Conservation (phyloP, 2,329 filamentous ascomycete genomes). For the Colletotrichum lupini region DNA sequence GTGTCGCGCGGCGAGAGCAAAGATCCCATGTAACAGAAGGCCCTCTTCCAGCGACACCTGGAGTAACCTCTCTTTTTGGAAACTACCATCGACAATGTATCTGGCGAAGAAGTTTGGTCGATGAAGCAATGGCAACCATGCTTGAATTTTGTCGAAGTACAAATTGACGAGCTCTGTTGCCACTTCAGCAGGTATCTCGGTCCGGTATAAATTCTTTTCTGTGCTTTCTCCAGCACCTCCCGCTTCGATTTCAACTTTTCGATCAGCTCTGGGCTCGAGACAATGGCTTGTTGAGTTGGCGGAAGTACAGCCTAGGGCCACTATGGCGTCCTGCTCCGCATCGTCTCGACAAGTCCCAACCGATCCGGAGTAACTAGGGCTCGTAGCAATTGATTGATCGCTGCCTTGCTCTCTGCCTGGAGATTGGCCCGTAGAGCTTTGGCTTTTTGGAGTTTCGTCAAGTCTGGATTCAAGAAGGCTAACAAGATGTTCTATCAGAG, state of each 20-base stretch:
- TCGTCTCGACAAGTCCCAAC: not conserved
- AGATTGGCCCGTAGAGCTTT: not conserved
- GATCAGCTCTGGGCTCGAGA: not conserved
- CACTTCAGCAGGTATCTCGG: not conserved
- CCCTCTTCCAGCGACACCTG: not conserved
- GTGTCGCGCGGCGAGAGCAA: not conserved
- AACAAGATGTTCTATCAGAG: not conserved
- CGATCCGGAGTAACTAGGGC: not conserved
- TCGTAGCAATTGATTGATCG: not conserved
- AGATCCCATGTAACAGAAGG: not conserved
- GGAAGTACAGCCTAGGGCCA: not conserved
- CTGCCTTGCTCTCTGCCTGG: not conserved
- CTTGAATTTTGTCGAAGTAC: not conserved
- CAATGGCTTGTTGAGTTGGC: not conserved
- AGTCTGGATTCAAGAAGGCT: not conserved
- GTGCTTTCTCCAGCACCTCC: not conserved
- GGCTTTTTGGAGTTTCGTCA: not conserved
- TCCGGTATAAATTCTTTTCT: not conserved
- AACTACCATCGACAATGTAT: not conserved
- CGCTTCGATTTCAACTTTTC: not conserved
- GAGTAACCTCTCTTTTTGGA: not conserved
- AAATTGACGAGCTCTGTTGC: not conserved
- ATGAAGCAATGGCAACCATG: not conserved
- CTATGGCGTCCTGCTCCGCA: not conserved
- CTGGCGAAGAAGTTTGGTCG: not conserved